Evolutionary conservation across 768 basidiomycete species (phyloP), one percentile per base, ranked within the genome.

Genomic region (Mycena alexandri): DNA sequence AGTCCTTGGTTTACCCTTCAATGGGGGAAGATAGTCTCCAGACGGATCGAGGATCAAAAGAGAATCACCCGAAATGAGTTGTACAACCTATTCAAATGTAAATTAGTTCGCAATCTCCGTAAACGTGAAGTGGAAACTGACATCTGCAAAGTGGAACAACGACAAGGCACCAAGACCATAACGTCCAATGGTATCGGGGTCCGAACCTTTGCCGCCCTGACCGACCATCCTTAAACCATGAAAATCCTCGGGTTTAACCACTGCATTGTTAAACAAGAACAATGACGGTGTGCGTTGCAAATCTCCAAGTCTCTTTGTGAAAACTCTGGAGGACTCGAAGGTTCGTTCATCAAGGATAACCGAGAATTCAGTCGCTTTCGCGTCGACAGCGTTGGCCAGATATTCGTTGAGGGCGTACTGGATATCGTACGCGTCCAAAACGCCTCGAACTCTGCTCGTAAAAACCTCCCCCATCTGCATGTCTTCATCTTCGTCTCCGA

Each of bases 341-440:
- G 47, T 64, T 44, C 66, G 48, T 38, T 71, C 70, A 25, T 68
- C 63, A 47, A 78, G 34, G 14, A 73, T 22, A 19, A 78, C 44
- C n/a, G 57, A 60, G 52, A 77, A 74, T 8, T 33, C 29, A 6
- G 13, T 65, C 0, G 77, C 77, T 24, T 65, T 62, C 0, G 78
- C 78, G 52, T 79, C 78, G 36, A 68, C 63, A 0, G 77, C 77
- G 34, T 79, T 79, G 11, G 78, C 78, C n/a, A 79, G 41, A 50
- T 74, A 76, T 56, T 79, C 77, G 61, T 72, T 74, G 41, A 75
- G 61, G 0, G 75, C 71, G 38, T 75, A 70, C 5, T 72, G 52
- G 12, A 72, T 61, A 16, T 66, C 54, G 51, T 79, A 76, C 33
- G 73, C 69, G 24, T 63, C 61, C 47, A 79, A 61, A 17, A 77